Conservation (phyloP, 352 stramenopile species). For the Globisporangium splendens region DNA sequence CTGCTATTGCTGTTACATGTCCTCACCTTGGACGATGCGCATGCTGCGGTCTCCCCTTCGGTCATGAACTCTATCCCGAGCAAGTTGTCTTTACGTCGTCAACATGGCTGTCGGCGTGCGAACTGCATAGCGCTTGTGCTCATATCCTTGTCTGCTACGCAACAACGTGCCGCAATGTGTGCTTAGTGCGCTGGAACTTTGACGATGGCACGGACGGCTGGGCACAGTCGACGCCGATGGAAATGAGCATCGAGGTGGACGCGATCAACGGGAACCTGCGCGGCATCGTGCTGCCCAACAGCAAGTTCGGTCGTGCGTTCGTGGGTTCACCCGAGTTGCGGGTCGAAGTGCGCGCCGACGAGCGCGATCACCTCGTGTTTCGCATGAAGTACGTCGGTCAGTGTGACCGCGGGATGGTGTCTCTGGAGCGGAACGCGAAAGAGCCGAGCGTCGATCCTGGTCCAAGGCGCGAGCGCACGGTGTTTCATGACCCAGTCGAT, state of each 20-base stretch:
- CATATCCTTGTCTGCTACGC: neutral
- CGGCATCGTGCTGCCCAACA: conserved; percentile 38
- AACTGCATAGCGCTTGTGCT: too few species aligned
- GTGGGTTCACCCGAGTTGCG: conserved; percentile 60
- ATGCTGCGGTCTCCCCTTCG: neutral
- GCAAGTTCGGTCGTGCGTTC: conserved; percentile 30
- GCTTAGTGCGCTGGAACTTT: conserved; percentile 57
- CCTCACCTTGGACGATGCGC: neutral
- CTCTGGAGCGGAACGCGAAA: conserved; percentile 36
- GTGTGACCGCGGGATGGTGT: conserved; percentile 53
- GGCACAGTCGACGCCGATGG: conserved; percentile 52
- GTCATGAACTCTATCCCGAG: conserved; percentile 40
- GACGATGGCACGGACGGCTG: conserved; percentile 54
- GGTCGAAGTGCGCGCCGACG: conserved; percentile 41
- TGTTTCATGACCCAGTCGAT: conserved; percentile 40
- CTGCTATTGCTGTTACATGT: neutral
- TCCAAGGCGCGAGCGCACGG: conserved; percentile 18
- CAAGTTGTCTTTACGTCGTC: conserved; percentile 10
- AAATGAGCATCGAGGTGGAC: conserved; percentile 66
- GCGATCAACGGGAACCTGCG: conserved; percentile 37
- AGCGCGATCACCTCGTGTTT: conserved; percentile 51
- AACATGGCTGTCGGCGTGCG: neutral
- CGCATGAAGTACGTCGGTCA: conserved; percentile 59
- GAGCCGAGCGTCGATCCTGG: conserved; percentile 31
- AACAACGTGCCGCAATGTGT: too few species aligned